Conservation (phyloP, 2,329 filamentous ascomycete genomes). For the Reticulascus tulasneorum region DNA sequence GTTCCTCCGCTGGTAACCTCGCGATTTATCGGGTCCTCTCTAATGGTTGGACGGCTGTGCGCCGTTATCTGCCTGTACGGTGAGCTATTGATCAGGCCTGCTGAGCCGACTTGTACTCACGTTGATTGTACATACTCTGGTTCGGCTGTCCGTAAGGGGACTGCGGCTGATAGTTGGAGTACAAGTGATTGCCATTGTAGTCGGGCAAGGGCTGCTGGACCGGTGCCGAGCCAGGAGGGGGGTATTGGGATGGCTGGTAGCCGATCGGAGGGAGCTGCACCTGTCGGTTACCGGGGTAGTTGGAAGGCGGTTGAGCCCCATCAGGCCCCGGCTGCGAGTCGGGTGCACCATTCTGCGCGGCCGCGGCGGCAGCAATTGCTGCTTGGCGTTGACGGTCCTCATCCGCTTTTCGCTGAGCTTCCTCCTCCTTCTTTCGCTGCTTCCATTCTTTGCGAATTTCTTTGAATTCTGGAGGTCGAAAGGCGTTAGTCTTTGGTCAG, state of each 20-base stretch:
- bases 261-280: constrained; percentile 72
- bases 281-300: constrained; percentile 52
- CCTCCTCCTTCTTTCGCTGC: constrained; percentile 98
- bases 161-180: constrained; percentile 54
- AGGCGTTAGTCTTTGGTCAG: constrained; percentile 21
- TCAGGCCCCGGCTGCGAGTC: constrained; percentile 45
- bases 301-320: constrained; percentile 52
- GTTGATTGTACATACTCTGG: constrained; percentile 58
- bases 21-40: not conserved
- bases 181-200: constrained; percentile 52
- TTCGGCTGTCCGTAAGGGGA: constrained; percentile 55
- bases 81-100: constrained; percentile 3
- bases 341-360: constrained; percentile 46
- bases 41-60: constrained; percentile 14
- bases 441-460: constrained; percentile 99
- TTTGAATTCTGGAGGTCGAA: constrained; percentile 74
- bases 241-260: constrained; percentile 66
- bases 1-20: constrained; percentile 2
- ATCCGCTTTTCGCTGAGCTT: constrained; percentile 81
- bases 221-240: constrained; percentile 52
- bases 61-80: constrained; percentile 16
- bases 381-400: constrained; percentile 71
- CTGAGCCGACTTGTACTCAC: constrained; percentile 31
- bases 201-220: constrained; percentile 49
- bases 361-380: constrained; percentile 39